phyloP scores from a whole-genome alignment of 768 basidiomycete genomes.

The Mycena leptocephala region DNA sequence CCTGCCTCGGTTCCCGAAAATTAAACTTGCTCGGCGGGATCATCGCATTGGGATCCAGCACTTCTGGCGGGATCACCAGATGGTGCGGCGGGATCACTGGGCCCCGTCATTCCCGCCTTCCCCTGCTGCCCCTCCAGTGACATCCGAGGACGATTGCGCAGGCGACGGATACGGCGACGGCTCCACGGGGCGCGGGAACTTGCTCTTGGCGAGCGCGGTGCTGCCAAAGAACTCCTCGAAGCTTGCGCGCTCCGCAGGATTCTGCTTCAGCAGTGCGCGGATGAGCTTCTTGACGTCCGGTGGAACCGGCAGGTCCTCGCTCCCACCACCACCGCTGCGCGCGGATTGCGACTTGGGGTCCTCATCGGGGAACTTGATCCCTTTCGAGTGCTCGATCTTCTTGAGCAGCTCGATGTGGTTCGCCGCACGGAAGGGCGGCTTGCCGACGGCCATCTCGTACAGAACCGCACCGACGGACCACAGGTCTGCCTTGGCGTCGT shows the following conservation, averaged over 20 bases:
- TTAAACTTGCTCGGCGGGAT: conserved; percentile 89
- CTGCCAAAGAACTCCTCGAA: conserved; percentile 96
- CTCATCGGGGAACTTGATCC: conserved; percentile 96
- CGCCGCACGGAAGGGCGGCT: conserved; percentile 94
- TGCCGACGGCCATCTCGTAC: conserved; percentile 95
- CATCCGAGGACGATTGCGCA: conserved; percentile 46
- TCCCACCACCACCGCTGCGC: conserved; percentile 56
- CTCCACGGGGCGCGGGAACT: conserved; percentile 75
- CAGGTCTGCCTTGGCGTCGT: conserved; percentile 97
- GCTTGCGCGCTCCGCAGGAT: conserved; percentile 86
- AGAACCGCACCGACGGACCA: conserved; percentile 99
- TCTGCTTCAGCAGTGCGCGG: conserved; percentile 85
- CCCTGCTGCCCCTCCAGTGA: conserved; percentile 35
- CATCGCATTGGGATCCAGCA: conserved; percentile 85
- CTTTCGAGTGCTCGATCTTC: conserved; percentile 93
- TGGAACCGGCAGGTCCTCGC: conserved; percentile 69
- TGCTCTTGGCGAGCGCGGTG: conserved; percentile 82
- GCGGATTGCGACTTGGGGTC: conserved; percentile 68
- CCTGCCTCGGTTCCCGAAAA: conserved; percentile 62
- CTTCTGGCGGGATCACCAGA: conserved; percentile 83
- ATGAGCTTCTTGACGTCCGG: conserved; percentile 92
- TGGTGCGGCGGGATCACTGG: conserved; percentile 79
- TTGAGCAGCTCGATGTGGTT: conserved; percentile 97
- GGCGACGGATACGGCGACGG: conserved; percentile 47
- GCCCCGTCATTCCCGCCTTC: conserved; percentile 56